These are phyloP conservation scores for Boletus reticuloceps DNA, from an alignment of 768 basidiomycete genomes.

Conservation along the genomic window DNA sequence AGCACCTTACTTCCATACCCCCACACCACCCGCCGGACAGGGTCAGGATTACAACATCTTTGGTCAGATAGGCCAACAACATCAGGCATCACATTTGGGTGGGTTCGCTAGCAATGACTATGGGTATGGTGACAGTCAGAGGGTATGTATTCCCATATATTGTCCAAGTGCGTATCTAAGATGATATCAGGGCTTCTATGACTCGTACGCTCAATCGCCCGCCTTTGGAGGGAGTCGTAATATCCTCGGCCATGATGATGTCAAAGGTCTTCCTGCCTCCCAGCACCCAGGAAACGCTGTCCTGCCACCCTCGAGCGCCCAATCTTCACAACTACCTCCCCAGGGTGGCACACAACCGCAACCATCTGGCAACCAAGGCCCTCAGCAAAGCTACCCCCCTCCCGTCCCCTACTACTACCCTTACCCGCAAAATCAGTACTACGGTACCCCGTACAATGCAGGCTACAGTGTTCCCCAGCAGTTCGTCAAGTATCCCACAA, in stretches of 20 bases:
- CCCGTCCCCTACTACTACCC: slow-evolving; percentile 60
- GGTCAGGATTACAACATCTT: slow-evolving; percentile 63
- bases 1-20: slow-evolving; percentile 71
- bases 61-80: slow-evolving; percentile 59
- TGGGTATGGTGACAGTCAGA: slow-evolving; percentile 62
- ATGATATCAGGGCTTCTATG: slow-evolving; percentile 65
- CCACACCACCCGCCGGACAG: slow-evolving; percentile 70
- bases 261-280: slow-evolving; percentile 62
- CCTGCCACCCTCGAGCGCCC: slow-evolving; percentile 52
- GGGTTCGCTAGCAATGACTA: slow-evolving; percentile 68
- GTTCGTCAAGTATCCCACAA: slow-evolving; percentile 74
- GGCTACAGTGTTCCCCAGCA: slow-evolving; percentile 58
- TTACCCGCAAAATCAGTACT: slow-evolving; percentile 78
- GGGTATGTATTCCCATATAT: slow-evolving; percentile 43
- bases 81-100: slow-evolving; percentile 47
- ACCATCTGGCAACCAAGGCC: slow-evolving; percentile 57
- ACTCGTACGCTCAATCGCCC: slow-evolving; percentile 63
- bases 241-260: slow-evolving; percentile 70
- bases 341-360: slow-evolving; percentile 53
- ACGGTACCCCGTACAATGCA: slow-evolving; percentile 66
- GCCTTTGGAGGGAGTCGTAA: slow-evolving; percentile 60
- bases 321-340: slow-evolving; percentile 51
- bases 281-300: slow-evolving; percentile 52
- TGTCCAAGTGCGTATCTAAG: slow-evolving; percentile 6
- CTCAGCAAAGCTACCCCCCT: slow-evolving; percentile 64